Evolutionary conservation across 2,329 filamentous ascomycete species (phyloP).

Genomic region (Fusarium poae): DNA sequence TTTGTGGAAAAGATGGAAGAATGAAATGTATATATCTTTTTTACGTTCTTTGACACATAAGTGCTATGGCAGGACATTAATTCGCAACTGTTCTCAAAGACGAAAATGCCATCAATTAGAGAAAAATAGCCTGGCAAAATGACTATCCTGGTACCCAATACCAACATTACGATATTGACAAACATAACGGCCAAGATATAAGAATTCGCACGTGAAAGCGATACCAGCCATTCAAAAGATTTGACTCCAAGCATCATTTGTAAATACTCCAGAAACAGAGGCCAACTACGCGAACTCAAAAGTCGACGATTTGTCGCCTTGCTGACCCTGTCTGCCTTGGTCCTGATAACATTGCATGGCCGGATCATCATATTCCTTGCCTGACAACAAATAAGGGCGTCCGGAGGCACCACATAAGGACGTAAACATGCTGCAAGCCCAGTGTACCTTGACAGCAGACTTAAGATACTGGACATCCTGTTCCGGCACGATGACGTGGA

Average conservation of each 20-base stretch:
- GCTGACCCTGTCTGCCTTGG: background rate
- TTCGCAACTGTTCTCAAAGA: background rate
- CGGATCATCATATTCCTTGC: background rate
- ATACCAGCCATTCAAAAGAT: background rate
- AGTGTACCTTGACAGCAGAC: background rate
- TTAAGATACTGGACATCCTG: background rate
- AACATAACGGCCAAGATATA: background rate
- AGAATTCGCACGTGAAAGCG: background rate
- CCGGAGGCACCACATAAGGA: background rate
- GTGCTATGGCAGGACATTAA: background rate
- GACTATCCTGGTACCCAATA: background rate
- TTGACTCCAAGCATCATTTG: background rate
- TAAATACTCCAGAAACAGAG: background rate
- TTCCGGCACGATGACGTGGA: background rate
- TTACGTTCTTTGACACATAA: background rate
- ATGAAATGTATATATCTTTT: background rate
- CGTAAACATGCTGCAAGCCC: background rate
- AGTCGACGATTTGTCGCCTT: background rate
- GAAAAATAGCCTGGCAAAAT: background rate
- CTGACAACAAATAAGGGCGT: background rate
- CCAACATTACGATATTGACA: background rate
- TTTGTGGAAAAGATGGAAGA: no score
- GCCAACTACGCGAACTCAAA: background rate
- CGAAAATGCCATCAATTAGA: background rate
- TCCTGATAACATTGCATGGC: background rate